Evolutionary conservation across 441 rosid species (phyloP), one percentile per base, ranked within the genome.

Genomic region (Corymbia citriodora): DNA sequence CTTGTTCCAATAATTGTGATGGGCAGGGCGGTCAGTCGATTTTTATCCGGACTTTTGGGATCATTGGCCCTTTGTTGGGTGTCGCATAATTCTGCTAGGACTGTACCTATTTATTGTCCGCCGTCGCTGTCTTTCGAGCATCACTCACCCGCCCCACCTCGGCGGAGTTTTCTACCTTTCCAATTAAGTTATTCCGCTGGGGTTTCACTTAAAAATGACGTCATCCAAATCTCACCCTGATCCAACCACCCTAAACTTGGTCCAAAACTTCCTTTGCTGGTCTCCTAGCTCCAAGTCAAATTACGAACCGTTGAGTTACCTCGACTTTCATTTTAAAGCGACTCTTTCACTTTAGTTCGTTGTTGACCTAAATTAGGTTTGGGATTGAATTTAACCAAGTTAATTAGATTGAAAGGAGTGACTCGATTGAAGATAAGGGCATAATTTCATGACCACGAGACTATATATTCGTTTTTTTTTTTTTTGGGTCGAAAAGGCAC

Each of bases 311-410:
- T 3, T 3, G 5, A 21, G 15, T 72, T 10, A 1, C 49, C 49
- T 10, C 1, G 0, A 21, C 16, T 21, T 29, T 6, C 2, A 0
- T 21, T 49, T 21, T 11, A 2, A 40, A 7, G 29, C 13, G 9
- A 3, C 29, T 40, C 14, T 74, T 33, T 7, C 11, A 1, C 16
- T 72, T 72, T 21, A 36, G 49, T 21, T 19, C 4, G 0, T 72
- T 15, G 18, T 72, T 72, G 2, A 0, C 9, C 82, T 72, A 36
- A 36, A 72, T 18, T 72, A 10, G 49, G 36, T 40, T 10, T 2
- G 0, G 27, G 9, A 72, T 72, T 1, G 19, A 3, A 33, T 21
- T 70, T 19, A 72, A 36, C 14, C 4, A 0, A 9, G 8, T 10
- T 18, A 36, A 72, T 72, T 18, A 1, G 8, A 36, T 17, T 18